These are phyloP conservation scores for Fragilaria crotonensis DNA, from an alignment of 108 stramenopile species.

Conservation along the genomic window DNA sequence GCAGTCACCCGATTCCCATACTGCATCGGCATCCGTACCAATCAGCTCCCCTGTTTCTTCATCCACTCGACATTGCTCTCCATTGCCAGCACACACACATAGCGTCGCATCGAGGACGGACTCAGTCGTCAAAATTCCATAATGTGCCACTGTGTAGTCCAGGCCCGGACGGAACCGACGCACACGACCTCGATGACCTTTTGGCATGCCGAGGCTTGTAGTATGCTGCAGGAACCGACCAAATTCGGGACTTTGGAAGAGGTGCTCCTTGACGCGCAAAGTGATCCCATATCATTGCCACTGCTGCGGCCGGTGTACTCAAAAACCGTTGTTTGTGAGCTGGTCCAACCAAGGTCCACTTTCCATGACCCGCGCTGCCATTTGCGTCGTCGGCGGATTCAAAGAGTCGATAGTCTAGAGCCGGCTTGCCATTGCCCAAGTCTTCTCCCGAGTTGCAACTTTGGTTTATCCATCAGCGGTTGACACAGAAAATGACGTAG, in stretches of 20 bases:
- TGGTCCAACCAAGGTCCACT: slow-evolving; percentile 86
- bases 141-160: slow-evolving; percentile 96
- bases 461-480: slow-evolving; percentile 44
- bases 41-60: slow-evolving; percentile 34
- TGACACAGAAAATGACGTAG: slow-evolving; percentile 62
- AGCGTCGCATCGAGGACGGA: slow-evolving; percentile 86
- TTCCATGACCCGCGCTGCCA: slow-evolving; percentile 39
- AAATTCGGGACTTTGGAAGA: slow-evolving; percentile 58
- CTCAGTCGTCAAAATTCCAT: slow-evolving; percentile 63
- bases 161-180: slow-evolving; percentile 93
- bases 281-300: slow-evolving; percentile 11
- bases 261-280: slow-evolving; percentile 29
- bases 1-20: slow-evolving; percentile 85
- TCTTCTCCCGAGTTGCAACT: slow-evolving; percentile 13
- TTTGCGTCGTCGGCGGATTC: too few species aligned
- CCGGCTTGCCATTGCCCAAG: slow-evolving; percentile 1
- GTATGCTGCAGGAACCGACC: slow-evolving; percentile 43
- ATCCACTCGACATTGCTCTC: slow-evolving; percentile 40
- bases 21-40: slow-evolving; percentile 49
- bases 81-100: slow-evolving; percentile 59
- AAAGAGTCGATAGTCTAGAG: slow-evolving; percentile 7
- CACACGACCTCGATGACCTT: slow-evolving; percentile 56
- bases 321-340: slow-evolving; percentile 92
- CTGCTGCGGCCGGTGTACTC: slow-evolving; percentile 37
- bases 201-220: slow-evolving; percentile 57